Evolutionary conservation across 2,329 filamentous ascomycete species (phyloP).

Genomic region (Diplodia mutila): DNA sequence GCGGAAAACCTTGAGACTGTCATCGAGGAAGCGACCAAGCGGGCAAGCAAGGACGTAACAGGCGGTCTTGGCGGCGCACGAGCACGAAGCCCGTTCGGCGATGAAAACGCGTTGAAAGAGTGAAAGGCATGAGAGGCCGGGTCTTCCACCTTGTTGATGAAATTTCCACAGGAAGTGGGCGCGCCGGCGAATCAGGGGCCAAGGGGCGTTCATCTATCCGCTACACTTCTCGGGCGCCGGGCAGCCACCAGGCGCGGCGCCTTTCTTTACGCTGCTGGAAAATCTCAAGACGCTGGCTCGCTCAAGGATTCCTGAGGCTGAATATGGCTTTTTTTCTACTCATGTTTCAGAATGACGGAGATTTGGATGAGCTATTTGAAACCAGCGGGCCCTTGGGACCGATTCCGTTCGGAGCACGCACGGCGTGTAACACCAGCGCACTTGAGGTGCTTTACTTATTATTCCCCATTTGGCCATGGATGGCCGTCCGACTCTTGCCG

Average conservation of each 20-base stretch:
- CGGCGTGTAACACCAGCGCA: background rate
- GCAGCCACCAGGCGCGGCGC: background rate
- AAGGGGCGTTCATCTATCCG: constrained; percentile 8
- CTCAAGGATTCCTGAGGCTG: constrained; percentile 22
- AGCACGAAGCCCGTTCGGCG: constrained; percentile 39
- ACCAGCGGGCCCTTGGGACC: background rate
- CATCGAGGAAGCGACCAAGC: constrained; percentile 50
- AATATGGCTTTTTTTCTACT: constrained; percentile 5
- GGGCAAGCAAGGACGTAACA: constrained; percentile 37
- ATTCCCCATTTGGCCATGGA: background rate
- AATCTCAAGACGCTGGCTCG: constrained; percentile 25
- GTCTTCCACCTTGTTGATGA: constrained; percentile 3
- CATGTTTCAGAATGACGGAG: constrained; percentile 19
- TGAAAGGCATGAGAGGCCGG: background rate
- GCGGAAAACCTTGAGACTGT: constrained; percentile 48
- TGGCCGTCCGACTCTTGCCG: constrained; percentile 13
- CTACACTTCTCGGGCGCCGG: constrained; percentile 8
- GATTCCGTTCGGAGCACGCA: constrained; percentile 7
- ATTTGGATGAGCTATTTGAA: constrained; percentile 21
- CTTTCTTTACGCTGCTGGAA: constrained; percentile 22
- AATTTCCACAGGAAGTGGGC: background rate
- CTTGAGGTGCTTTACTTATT: constrained; percentile 8
- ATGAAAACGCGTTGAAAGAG: constrained; percentile 23
- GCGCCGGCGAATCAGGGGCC: constrained; percentile 11
- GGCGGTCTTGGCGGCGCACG: constrained; percentile 32